Conservation (phyloP, 306 rosid genomes). For the Castanopsis chinensis region DNA sequence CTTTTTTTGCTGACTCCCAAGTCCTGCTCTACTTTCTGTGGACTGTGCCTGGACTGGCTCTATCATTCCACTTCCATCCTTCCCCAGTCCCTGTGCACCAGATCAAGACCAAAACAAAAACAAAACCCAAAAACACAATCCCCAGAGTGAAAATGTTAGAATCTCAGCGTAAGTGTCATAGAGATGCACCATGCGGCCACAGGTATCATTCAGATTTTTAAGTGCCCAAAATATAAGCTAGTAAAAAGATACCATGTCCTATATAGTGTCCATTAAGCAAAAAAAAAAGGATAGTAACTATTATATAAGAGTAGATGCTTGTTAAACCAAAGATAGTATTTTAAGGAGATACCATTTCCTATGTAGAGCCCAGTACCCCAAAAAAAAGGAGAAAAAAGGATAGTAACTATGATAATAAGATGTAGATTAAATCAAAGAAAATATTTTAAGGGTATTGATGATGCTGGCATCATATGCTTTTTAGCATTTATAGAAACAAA, state of each 20-base stretch:
- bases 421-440: no score
- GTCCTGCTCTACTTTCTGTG: conserved; percentile 82
- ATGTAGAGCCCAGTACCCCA: no score
- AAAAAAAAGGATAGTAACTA: background rate
- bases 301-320: background rate
- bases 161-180: conserved; percentile 10
- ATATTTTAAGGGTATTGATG: background rate
- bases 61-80: conserved; percentile 92
- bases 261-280: background rate
- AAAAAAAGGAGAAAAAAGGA: no score
- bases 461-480: background rate
- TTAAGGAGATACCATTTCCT: no score
- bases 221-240: conserved; percentile 2
- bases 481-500: background rate
- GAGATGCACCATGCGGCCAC: conserved; percentile 29
- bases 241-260: background rate
- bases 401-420: no score
- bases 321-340: background rate
- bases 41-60: conserved; percentile 95
- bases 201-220: conserved; percentile 23
- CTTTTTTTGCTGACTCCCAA: conserved; percentile 93
- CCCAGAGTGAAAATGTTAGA: conserved; percentile 38
- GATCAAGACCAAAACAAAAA: conserved; percentile 31
- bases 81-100: conserved; percentile 84
- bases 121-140: conserved; percentile 14